A percentile compares a stretch with the other conserved stretches of the same genome.
Evolutionary conservation across 257 asterid species (phyloP).

Genomic region (Solanum virginianum): DNA sequence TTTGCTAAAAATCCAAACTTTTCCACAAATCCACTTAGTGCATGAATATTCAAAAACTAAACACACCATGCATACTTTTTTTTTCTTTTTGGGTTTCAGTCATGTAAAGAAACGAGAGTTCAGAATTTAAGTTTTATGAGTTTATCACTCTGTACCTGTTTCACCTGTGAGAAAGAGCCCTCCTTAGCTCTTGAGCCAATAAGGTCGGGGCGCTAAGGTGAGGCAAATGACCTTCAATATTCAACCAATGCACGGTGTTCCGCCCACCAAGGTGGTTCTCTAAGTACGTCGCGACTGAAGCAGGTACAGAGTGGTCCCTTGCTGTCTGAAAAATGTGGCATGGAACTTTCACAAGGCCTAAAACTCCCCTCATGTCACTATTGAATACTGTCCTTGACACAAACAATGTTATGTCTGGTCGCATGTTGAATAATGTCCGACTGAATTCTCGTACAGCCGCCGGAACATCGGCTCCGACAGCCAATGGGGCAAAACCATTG

Average conservation of each 20-base stretch:
- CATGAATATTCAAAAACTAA: background rate
- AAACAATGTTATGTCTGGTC: conserved; percentile 82
- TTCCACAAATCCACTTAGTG: background rate
- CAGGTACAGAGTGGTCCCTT: conserved; percentile 73
- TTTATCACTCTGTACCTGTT: background rate
- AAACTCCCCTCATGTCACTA: conserved; percentile 59
- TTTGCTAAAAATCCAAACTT: background rate
- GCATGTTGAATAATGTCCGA: conserved; percentile 76
- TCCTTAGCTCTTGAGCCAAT: conserved; percentile 66
- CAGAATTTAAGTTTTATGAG: background rate
- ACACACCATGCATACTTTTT: background rate
- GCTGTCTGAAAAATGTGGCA: conserved; percentile 81
- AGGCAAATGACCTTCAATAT: conserved; percentile 76
- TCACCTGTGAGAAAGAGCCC: conserved; percentile 34
- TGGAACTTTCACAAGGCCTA: conserved; percentile 73
- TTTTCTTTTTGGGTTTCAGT: background rate
- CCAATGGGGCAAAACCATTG: conserved; percentile 77
- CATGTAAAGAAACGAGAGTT: background rate
- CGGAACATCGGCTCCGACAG: conserved; percentile 97
- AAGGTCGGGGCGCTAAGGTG: conserved; percentile 84
- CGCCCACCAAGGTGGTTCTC: conserved; percentile 73
- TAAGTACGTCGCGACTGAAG: conserved; percentile 64
- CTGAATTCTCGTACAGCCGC: conserved; percentile 78
- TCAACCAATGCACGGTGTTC: conserved; percentile 52
- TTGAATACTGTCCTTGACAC: conserved; percentile 63